Base-by-base conservation (phyloP, 345 rosid species). In the Ceriops tagal region DNA sequence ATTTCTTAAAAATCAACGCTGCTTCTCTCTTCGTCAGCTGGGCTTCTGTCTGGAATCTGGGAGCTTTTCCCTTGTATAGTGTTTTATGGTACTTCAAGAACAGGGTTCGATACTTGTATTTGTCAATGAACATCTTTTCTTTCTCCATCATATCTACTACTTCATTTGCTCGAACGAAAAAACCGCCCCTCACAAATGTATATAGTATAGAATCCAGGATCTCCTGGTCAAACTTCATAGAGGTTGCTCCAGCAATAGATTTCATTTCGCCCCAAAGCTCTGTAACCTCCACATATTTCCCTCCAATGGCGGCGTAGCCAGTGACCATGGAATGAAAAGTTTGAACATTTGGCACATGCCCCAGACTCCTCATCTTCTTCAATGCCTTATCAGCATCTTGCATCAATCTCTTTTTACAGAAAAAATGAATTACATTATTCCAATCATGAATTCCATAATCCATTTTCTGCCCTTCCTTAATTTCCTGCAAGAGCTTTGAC, bases 231-330 rank as follows among this genome's bases (percentile, higher is more conserved):
- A 95, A 92, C 70, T 75, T 88, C 86, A 95, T 82, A 15, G 79
- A 69, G 65, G 89, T 79, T 47, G 96, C 62, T 65, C 83, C 76
- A 74, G 89, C 87, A 75, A 88, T 73, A 22, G 89, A 79, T 75
- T 90, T 95, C 99, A 95, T 90, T 81, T 92, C 96, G 58, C 99
- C 96, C 97, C 99, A 95, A 6, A 90, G 80, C 74, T 92, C 96
- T 10, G 99, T 81, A 37, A 95, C 99, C 83, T 95, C 97, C 3
- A 73, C 73, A 60, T 95, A 95, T 67, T 95, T 95, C 15, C 93
- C 89, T 58, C 96, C 96, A 30, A 90, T 63, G 43, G 99, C 93
- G 58, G 99, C 96, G 64, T 90, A 89, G 15, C 90, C 96, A 6
- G 92, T 92, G 52, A 92, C 96, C 96, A 92, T 85, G 21, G 97